A percentile compares a stretch with the other conserved stretches of the same genome.
These are phyloP conservation scores for Neurospora crassa DNA, from an alignment of 2,329 filamentous ascomycete species.

Conservation along the genomic window DNA sequence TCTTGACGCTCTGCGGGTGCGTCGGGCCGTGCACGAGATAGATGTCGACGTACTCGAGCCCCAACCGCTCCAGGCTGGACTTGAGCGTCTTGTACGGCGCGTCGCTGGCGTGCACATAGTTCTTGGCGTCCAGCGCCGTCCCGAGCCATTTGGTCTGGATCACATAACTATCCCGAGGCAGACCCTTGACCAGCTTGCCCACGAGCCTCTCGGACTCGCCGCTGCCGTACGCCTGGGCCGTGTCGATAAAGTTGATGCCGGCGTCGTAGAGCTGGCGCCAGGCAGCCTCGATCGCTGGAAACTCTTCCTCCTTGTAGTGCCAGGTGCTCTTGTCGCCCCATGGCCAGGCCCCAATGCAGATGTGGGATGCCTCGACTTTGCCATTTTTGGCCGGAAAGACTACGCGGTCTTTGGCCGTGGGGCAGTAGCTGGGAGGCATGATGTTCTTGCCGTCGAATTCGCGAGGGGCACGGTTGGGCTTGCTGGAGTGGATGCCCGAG, in stretches of 20 bases:
- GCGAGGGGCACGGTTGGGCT: slow-evolving; percentile 1
- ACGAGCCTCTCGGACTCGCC: slow-evolving; percentile 33
- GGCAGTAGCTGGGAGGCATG: not conserved
- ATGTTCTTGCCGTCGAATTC: slow-evolving; percentile 3
- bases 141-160: slow-evolving; percentile 32
- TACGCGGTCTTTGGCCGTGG: not conserved
- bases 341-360: slow-evolving; percentile 13
- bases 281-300: slow-evolving; percentile 19
- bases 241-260: slow-evolving; percentile 33
- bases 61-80: slow-evolving; percentile 27
- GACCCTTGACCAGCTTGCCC: slow-evolving; percentile 27
- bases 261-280: slow-evolving; percentile 27
- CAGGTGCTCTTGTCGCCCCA: slow-evolving; percentile 12
- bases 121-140: slow-evolving; percentile 21
- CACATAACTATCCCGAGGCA: slow-evolving; percentile 25
- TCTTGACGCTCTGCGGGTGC: slow-evolving; percentile 28
- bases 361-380: not conserved
- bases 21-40: slow-evolving; percentile 33
- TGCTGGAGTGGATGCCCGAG: slow-evolving; percentile 4
- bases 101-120: slow-evolving; percentile 19
- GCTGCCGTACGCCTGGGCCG: slow-evolving; percentile 31
- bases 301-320: slow-evolving; percentile 6
- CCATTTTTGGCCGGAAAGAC: not conserved
- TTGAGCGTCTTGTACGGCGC: slow-evolving; percentile 26
- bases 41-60: slow-evolving; percentile 25